Base-by-base conservation (phyloP, 2,329 filamentous ascomycete genomes). In the Celoporthe dispersa region DNA sequence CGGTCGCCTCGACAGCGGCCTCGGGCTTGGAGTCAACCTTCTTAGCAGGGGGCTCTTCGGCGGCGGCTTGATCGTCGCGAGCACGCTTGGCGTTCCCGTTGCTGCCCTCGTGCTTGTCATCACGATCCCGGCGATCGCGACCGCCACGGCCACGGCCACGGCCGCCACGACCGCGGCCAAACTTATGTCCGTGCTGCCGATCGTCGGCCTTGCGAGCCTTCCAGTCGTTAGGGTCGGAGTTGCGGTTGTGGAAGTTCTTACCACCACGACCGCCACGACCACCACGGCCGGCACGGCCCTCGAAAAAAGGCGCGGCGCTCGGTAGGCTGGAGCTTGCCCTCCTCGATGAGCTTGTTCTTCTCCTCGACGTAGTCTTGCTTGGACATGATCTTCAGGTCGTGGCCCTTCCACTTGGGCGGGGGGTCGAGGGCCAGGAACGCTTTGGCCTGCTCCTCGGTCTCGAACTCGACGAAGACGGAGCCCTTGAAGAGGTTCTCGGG, bases 401-500 rank as follows among this genome's bases (percentile, higher is more conserved):
- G 86, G 66, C 87, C 94, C 80, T 97, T 90, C 90, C 90, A 99
- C 79, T 91, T 88, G 71, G 96, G 96, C 80, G 92, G 90, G 28
- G 93, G 91, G 68, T 97, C 92, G 55, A 94, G 83, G 19, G 84
- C 89, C 72, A 98, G 83, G 82, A 99, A 99, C 70, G 90, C 89
- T 79, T 94, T 87, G 76, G 93, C 91, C 31, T 89, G 87, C 75
- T 97, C 93, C 77, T 94, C 91, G 64, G 88, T 88, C 72, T 88
- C 86, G 80, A 98, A 99, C 81, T 98, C 95, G 74, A 97, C 93
- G 78, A 98, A 98, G 70, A 97, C 93, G 75, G 94, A 97, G 75
- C 95, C 94, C 87, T 99, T 99, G 90, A 98, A 99, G 66, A 87
- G 83, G 76, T 90, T 90, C 71, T 90, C 84, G 59, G 87, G 85